phyloP scores from a whole-genome alignment of 306 rosid genomes.

The Malus sylvestris region DNA sequence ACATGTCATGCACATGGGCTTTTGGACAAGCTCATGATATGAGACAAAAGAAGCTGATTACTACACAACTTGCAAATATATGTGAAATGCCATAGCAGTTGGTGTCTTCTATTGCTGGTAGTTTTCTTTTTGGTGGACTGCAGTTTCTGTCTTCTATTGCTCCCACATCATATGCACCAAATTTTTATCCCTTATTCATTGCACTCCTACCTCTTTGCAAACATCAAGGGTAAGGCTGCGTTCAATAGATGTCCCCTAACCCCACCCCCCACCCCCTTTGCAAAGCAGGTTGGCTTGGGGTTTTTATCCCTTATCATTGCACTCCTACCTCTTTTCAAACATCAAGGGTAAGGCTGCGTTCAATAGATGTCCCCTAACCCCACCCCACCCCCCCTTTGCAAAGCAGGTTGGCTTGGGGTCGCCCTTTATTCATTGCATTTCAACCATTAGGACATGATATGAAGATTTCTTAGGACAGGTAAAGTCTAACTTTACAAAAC shows the following conservation, averaged over 20 bases:
- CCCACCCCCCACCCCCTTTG: too few relatives aligned
- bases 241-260: too few relatives aligned
- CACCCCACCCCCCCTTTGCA: too few relatives aligned
- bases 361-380: too few relatives aligned
- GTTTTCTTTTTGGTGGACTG: too few relatives aligned
- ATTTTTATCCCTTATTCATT: neutral
- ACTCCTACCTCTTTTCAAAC: neutral
- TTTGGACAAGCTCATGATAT: neutral
- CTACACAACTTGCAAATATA: neutral
- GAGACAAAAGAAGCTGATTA: neutral
- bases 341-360: too few relatives aligned
- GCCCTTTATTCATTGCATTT: neutral
- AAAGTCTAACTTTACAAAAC: constrained; percentile 4
- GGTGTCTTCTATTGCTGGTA: neutral
- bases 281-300: too few relatives aligned
- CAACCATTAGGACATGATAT: neutral
- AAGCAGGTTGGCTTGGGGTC: too few relatives aligned
- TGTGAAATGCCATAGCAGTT: neutral
- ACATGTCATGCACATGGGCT: neutral
- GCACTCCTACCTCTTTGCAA: neutral
- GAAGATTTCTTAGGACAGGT: neutral
- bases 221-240: too few relatives aligned
- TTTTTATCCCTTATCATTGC: neutral
- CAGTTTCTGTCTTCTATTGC: neutral
- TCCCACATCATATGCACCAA: neutral